Evolutionary conservation across 2,329 filamentous ascomycete genomes (phyloP).

Genomic region (Talaromyces sp.): DNA sequence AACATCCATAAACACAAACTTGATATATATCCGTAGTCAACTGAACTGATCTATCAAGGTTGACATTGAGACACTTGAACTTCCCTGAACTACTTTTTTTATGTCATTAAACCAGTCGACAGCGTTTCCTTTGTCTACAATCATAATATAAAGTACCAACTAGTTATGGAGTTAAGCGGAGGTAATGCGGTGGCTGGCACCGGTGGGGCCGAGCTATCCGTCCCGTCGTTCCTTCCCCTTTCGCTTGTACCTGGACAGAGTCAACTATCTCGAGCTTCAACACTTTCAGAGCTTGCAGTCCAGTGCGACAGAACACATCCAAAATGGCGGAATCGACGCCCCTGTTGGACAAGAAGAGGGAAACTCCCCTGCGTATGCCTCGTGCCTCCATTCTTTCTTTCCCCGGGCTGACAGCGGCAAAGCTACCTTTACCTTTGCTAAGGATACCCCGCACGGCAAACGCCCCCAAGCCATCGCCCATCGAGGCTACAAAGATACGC

Average conservation of each 20-base stretch:
- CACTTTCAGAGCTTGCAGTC: background rate
- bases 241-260: too few species aligned
- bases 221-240: background rate
- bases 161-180: too few species aligned
- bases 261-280: background rate
- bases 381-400: background rate
- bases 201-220: background rate
- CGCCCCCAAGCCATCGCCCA: slow-evolving; percentile 39
- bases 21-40: too few species aligned
- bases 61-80: too few species aligned
- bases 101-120: too few species aligned
- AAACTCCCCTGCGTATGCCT: background rate
- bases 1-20: too few species aligned
- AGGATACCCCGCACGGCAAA: slow-evolving; percentile 7
- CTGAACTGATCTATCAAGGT: too few species aligned
- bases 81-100: too few species aligned
- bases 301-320: background rate
- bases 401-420: background rate
- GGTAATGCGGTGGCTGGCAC: too few species aligned
- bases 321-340: slow-evolving; percentile 1
- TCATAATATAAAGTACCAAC: too few species aligned
- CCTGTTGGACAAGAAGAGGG: background rate
- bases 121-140: too few species aligned
- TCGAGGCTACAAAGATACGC: slow-evolving; percentile 58
- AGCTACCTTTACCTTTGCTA: slow-evolving; percentile 13